Base-by-base conservation (phyloP, 2,329 filamentous ascomycete genomes). In the Neonectria magnoliae region DNA sequence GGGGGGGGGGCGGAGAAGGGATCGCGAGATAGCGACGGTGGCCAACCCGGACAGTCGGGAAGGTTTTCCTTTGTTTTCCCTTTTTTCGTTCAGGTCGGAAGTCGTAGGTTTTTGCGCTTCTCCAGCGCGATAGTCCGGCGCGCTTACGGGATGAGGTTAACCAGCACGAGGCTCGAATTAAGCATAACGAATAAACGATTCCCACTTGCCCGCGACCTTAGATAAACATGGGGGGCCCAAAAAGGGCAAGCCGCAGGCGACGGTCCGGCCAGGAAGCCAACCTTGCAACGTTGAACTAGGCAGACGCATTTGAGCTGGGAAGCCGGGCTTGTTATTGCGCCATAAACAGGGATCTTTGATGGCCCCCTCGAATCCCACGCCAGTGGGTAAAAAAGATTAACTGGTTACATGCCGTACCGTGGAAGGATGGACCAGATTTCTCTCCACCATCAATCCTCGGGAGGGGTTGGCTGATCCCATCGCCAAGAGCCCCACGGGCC, bases 101-200 rank as follows among this genome's bases (percentile, higher is more conserved):
- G 25, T 25, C 25, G 25, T 25, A 25, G 25, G 31, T n/a, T 38
- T 38, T 14, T 11, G 31, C 4, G 9, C 11, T 33, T 13, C 11
- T 10, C 14, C 16, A 33, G 27, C 16, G 9, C 13, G 16, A n/a
- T 50, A 2, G 41, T 36, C 41, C 22, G 22, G 42, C 27, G 47
- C 47, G 47, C 47, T 50, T 51, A 51, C 29, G 33, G 33, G 54
- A n/a, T 13, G 41, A 56, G 14, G 3, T 41, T 57, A 41, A 41
- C 38, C 20, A 48, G 36, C 18, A n/a, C n/a, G 41, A 56, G 14
- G 9, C 45, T 57, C 48, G 44, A 60, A 57, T 66, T 70, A 70
- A 70, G 65, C 68, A 67, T 70, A 70, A 70, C 25, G 16, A 33
- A 48, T 50, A 64, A 50, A 65, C 54, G 61, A 16, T 20, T 22